Evolutionary conservation across 345 rosid genomes (phyloP).

Genomic region (Diplotaxis tenuifolia): DNA sequence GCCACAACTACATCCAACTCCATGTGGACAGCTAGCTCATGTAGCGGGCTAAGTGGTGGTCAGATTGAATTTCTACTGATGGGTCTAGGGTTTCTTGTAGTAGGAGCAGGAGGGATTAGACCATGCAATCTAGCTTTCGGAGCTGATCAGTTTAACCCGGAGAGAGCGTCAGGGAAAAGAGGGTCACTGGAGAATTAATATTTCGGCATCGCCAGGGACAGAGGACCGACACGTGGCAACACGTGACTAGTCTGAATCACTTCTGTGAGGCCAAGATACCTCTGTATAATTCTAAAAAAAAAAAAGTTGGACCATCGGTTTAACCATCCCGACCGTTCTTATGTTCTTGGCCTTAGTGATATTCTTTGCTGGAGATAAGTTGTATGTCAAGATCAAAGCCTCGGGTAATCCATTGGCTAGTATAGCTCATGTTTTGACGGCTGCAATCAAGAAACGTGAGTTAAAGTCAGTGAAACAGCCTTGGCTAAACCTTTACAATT

Average conservation of each 20-base stretch:
- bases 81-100: constrained; percentile 55
- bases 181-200: no score
- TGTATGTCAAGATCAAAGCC: constrained; percentile 68
- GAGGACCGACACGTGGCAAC: no score
- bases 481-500: constrained; percentile 37
- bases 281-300: no score
- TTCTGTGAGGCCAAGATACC: no score
- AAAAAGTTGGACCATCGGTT: constrained; percentile 81
- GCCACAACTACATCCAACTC: constrained; percentile 50
- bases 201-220: no score
- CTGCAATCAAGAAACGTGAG: constrained; percentile 54
- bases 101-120: constrained; percentile 75
- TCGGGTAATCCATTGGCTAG: constrained; percentile 71
- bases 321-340: constrained; percentile 59
- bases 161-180: constrained; percentile 61
- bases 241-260: no score
- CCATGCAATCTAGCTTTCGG: constrained; percentile 83
- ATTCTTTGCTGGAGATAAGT: constrained; percentile 56
- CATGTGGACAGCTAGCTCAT: constrained; percentile 38
- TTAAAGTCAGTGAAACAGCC: constrained; percentile 45
- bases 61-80: constrained; percentile 56
- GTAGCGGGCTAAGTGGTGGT: constrained; percentile 55
- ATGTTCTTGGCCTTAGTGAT: constrained; percentile 61
- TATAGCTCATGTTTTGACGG: constrained; percentile 48
- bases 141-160: constrained; percentile 74